Conservation (phyloP, 2,329 filamentous ascomycete species). For the Byssoonygena ceratinophila region DNA sequence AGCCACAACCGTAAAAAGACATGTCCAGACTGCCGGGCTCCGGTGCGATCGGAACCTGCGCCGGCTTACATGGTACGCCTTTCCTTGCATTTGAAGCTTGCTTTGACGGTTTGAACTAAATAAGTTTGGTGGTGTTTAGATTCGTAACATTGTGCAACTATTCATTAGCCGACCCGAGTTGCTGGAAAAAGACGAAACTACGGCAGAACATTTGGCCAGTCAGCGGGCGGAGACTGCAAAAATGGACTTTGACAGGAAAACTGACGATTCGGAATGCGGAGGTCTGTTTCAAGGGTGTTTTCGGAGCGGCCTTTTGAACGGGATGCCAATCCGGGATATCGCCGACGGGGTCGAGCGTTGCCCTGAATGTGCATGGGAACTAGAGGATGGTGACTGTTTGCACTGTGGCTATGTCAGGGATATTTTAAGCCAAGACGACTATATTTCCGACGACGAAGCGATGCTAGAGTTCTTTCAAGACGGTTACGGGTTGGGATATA, state of each 20-base stretch:
- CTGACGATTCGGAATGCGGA: slow-evolving; percentile 38
- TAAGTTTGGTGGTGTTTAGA: slow-evolving; percentile 29
- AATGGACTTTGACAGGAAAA: slow-evolving; percentile 51
- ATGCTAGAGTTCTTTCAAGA: neutral
- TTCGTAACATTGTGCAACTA: slow-evolving; percentile 54
- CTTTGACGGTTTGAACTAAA: neutral
- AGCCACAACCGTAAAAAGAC: slow-evolving; percentile 49
- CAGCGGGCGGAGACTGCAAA: slow-evolving; percentile 50
- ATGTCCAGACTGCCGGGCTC: slow-evolving; percentile 57
- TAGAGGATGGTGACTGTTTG: slow-evolving; percentile 50
- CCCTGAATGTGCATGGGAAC: slow-evolving; percentile 52
- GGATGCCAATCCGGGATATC: slow-evolving; percentile 43
- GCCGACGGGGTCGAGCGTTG: slow-evolving; percentile 54
- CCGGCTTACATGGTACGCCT: slow-evolving; percentile 51
- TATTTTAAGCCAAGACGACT: slow-evolving; percentile 39
- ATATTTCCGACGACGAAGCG: slow-evolving; percentile 1
- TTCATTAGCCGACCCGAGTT: slow-evolving; percentile 52
- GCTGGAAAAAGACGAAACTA: slow-evolving; percentile 52
- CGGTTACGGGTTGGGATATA: neutral
- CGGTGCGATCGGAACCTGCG: slow-evolving; percentile 49
- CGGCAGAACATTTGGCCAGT: slow-evolving; percentile 49
- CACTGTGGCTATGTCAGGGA: slow-evolving; percentile 45
- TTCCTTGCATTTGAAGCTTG: neutral
- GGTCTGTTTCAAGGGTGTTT: slow-evolving; percentile 57
- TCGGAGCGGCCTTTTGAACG: slow-evolving; percentile 25